Conservation (phyloP, 441 rosid genomes). For the Pelargonium citronellum region DNA sequence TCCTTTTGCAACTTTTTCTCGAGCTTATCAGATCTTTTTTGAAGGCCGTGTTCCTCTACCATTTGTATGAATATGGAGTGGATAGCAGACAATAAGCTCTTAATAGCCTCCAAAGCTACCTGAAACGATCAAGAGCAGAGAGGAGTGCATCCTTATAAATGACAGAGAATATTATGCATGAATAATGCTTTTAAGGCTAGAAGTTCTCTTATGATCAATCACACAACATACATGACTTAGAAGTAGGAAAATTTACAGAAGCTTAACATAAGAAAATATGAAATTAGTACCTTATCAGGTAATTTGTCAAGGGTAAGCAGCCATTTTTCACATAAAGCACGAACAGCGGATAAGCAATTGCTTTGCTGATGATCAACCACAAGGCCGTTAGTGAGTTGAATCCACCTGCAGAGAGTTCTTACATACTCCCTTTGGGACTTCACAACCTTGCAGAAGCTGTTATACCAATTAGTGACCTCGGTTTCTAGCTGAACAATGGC, state of each 20-base stretch:
- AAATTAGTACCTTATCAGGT: slow-evolving; percentile 63
- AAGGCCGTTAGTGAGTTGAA: slow-evolving; percentile 54
- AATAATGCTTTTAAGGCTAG: neutral
- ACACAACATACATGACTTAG: neutral
- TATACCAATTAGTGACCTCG: slow-evolving; percentile 42
- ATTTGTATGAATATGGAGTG: slow-evolving; percentile 54
- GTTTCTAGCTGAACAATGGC: slow-evolving; percentile 72
- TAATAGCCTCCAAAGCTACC: slow-evolving; percentile 72
- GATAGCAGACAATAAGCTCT: slow-evolving; percentile 56
- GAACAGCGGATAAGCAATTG: slow-evolving; percentile 41
- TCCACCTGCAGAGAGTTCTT: slow-evolving; percentile 63
- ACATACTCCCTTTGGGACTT: slow-evolving; percentile 65
- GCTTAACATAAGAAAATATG: neutral
- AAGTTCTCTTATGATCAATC: neutral
- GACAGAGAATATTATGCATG: neutral
- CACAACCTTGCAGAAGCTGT: slow-evolving; percentile 67
- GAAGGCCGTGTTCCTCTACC: slow-evolving; percentile 51
- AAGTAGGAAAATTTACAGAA: neutral
- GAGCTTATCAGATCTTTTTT: slow-evolving; percentile 54
- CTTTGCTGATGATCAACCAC: slow-evolving; percentile 45
- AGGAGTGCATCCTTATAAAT: neutral
- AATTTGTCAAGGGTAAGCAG: slow-evolving; percentile 54
- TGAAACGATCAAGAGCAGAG: slow-evolving; percentile 21
- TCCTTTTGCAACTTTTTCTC: slow-evolving; percentile 79
- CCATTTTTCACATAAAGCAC: slow-evolving; percentile 70